Percentiles rank a stretch among this genome's conserved stretches.
phyloP scores from a whole-genome alignment of 139 green algal species.

The Chlamydomonas urium region DNA sequence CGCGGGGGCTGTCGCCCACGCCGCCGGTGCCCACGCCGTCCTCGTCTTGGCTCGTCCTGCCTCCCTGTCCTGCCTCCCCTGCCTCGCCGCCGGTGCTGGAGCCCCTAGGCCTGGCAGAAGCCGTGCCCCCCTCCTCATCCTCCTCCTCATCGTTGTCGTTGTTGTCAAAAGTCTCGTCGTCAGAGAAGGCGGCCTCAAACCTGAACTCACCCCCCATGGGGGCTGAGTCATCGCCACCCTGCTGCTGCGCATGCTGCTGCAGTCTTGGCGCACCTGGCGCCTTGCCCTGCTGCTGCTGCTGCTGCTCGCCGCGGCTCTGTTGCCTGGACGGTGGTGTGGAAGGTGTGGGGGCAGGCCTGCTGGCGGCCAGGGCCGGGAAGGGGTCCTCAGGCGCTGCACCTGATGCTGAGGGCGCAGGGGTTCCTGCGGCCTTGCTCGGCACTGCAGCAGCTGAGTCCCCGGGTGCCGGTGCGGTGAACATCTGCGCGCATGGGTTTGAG shows the following conservation, averaged over 20 bases:
- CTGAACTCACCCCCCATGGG: slow-evolving; percentile 6
- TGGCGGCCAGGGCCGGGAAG: slow-evolving; percentile 26
- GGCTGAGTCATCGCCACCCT: background rate
- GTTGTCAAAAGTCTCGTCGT: no score
- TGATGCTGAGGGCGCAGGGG: slow-evolving; percentile 1
- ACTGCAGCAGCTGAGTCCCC: no score
- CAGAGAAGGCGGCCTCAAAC: slow-evolving; percentile 46
- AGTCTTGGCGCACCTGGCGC: background rate
- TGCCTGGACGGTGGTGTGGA: background rate
- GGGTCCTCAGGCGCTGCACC: slow-evolving; percentile 3
- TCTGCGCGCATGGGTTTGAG: background rate
- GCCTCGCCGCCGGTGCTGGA: no score
- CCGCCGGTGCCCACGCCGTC: background rate
- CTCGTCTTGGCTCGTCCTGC: no score
- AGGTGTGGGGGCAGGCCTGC: background rate
- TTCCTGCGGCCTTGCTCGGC: no score
- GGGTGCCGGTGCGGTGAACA: background rate
- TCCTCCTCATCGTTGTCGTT: no score
- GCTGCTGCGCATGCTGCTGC: slow-evolving; percentile 15
- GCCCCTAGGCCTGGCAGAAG: no score
- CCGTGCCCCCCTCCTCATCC: no score
- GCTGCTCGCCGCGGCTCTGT: background rate
- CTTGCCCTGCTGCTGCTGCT: background rate
- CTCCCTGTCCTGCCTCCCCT: no score
- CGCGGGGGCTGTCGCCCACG: no score